Base-by-base conservation (phyloP, 2,329 filamentous ascomycete genomes). In the Myotisia sp. region DNA sequence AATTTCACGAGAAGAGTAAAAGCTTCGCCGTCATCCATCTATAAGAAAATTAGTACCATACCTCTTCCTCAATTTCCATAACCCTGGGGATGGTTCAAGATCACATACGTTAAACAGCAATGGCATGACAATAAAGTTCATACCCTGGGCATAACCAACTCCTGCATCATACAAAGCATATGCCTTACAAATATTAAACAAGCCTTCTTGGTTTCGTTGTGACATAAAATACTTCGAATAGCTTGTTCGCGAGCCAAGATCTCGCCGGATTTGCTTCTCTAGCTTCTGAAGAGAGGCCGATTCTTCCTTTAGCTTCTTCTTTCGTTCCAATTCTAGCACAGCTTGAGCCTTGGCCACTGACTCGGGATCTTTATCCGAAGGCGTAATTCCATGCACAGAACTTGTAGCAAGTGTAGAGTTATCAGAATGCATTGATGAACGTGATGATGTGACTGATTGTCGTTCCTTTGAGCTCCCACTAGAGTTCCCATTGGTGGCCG, bases 91-190 rank as follows among this genome's bases (percentile, higher is more conserved):
- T n/a, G n/a, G 39, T 34, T 8, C 10, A 16, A 7, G 10, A 4
- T 7, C 17, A 17, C 76, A 66, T 61, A 81, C 77, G 54, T 94
- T 95, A 62, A 98, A 94, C 1, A 98, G 65, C 12, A 98, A 58
- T 16, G 92, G 90, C 85, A 95, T 95, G 31, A 85, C 81, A 39
- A 98, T 74, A 51, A 98, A 98, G 53, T 95, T 98, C 81, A 98
- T 94, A 52, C 90, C 90, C 57, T 98, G 90, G 0, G 92, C 87
- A 56, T 98, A 98, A 20, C 90, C 87, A 22, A 98, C 90, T 5
- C 70, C 79, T 50, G 93, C 85, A 50, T 98, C 90, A 47, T 86
- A 95, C 19, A 98, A 66, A 9, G 90, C 90, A 59, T 98, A 98
- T 2, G 90, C 86, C 58, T 95, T 98, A 64, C 90, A 98, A 22